phyloP scores from a whole-genome alignment of 1,284 basidiomycete genomes.

The Ganoderma leucocontextum region DNA sequence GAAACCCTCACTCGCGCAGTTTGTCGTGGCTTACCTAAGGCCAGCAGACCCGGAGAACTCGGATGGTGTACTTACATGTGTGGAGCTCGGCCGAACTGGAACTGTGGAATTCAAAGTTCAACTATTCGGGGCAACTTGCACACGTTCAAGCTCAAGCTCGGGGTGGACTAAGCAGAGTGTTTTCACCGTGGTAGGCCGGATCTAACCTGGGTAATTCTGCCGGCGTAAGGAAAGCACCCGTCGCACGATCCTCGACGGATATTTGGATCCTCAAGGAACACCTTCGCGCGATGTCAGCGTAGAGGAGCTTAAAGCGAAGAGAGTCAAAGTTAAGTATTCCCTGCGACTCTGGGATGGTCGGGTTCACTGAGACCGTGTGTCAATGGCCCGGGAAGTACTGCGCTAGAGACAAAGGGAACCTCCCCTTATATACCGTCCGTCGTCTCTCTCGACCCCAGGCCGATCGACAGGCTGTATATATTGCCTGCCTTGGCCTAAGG shows the following conservation, averaged over 20 bases:
- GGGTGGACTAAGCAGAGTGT: background rate
- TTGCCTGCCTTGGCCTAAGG: background rate
- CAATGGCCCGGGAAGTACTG: background rate
- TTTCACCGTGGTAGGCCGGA: background rate
- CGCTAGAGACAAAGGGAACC: background rate
- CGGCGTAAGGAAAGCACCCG: background rate
- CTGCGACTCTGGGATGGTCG: background rate
- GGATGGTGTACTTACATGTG: no score
- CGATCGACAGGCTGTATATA: background rate
- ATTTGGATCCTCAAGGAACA: background rate
- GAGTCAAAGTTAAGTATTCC: background rate
- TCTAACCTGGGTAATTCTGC: background rate
- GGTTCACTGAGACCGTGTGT: background rate
- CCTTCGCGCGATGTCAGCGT: background rate
- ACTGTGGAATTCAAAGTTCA: no score
- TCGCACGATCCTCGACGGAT: background rate
- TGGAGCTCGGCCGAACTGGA: no score
- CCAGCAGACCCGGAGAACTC: background rate
- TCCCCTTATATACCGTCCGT: background rate
- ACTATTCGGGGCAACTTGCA: background rate
- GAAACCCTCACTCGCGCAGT: background rate
- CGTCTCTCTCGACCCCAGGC: background rate
- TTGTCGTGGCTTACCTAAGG: slow-evolving; percentile 2
- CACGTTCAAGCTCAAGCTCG: background rate
- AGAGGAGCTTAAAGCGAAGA: background rate